Evolutionary conservation across 768 basidiomycete genomes (phyloP).

Genomic region (Mycena indigotica): DNA sequence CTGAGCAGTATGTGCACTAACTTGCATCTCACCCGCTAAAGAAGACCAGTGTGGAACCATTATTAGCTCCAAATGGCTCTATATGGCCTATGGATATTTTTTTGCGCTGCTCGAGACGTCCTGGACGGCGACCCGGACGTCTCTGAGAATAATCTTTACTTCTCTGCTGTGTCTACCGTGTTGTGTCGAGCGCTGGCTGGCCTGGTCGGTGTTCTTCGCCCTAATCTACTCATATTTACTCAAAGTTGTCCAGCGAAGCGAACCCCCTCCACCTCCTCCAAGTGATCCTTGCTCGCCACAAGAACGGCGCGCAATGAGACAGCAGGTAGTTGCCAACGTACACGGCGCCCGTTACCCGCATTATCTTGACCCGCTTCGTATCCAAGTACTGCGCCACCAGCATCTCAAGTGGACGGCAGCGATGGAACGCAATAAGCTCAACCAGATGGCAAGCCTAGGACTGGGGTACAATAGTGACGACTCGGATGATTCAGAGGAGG

Average conservation of each 20-base stretch:
- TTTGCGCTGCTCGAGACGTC: constrained; percentile 10
- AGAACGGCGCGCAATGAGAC: constrained; percentile 16
- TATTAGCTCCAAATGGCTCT: constrained; percentile 14
- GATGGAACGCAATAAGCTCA: background rate
- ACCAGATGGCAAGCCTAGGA: background rate
- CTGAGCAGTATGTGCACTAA: constrained; percentile 13
- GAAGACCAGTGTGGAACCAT: constrained; percentile 8
- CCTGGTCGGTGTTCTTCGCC: constrained; percentile 3
- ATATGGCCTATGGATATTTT: constrained; percentile 23
- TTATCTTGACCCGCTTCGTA: constrained; percentile 14
- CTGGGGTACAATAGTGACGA: background rate
- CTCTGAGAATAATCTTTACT: constrained; percentile 9
- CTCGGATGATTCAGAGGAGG: background rate
- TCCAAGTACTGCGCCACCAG: constrained; percentile 20
- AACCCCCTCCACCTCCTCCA: background rate
- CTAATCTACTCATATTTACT: background rate
- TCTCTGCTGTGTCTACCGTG: constrained; percentile 12
- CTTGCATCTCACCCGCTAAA: background rate
- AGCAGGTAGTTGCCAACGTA: constrained; percentile 13
- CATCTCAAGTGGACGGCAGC: constrained; percentile 16
- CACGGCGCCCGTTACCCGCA: constrained; percentile 5
- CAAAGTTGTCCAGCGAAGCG: too few relatives aligned
- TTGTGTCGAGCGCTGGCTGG: constrained; percentile 15
- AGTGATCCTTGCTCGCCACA: background rate
- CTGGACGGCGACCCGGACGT: constrained; percentile 13